Evolutionary conservation across 768 basidiomycete species (phyloP), one percentile per base, ranked within the genome.

Genomic region (Mycena haematopus): DNA sequence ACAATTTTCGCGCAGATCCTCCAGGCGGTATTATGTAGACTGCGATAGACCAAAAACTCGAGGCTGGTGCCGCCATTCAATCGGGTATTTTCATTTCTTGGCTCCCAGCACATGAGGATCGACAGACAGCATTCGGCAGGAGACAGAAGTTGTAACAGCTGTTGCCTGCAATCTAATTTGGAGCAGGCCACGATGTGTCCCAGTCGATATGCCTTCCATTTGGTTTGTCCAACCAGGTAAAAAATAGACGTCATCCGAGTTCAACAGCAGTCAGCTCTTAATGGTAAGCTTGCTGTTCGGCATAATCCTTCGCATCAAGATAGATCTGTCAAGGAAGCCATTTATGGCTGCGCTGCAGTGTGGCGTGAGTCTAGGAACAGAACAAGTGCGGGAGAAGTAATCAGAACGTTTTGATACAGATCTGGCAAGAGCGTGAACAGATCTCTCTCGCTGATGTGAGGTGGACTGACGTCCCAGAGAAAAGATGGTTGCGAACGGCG

Each of bases 401-500:
- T 56, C 56, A 56, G 1, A 46, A 56, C 44, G 55, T 49, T 56
- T 35, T 56, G 56, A 56, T 56, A 35, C 14, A 25, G 10, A 54
- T 54, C 36, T 36, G 36, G 27, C 10, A 27, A 22, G 52, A 13
- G 19, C n/a, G 22, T 13, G n/a, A 36, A 11, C 8, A 11, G 38
- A n/a, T n/a, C n/a, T 45, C 21, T 45, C 2, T 6, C n/a, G 38
- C 5, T 15, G 21, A 25, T 22, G 19, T n/a, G 42, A 36, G n/a
- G 53, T 24, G 27, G 53, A 15, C 14, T 19, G 38, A 46, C 4
- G 44, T 6, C 36, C 21, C 9, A 35, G n/a, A 42, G 13, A 33
- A 56, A 56, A 46, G 56, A 56, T 56, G 56, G 56, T 56, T 49
- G 56, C 45, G 22, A 56, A 47, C 13, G 27, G 54, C 21, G 22